Evolutionary conservation across 2,329 filamentous ascomycete species (phyloP).

Genomic region (Mycosphaerella sp.): DNA sequence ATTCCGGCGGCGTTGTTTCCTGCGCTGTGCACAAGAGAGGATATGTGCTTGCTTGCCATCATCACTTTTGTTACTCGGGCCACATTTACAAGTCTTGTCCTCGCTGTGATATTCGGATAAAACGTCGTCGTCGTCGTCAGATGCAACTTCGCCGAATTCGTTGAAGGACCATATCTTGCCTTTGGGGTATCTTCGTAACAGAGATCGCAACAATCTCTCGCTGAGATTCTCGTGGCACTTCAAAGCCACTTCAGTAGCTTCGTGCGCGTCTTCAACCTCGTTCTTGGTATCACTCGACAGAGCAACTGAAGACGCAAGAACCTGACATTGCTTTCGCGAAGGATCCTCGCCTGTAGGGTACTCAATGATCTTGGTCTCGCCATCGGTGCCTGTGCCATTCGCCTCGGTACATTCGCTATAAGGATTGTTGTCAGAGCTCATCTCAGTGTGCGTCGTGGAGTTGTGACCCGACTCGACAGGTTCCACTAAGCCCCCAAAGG

Average conservation of each 20-base stretch:
- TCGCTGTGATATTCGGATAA: slow-evolving; percentile 20
- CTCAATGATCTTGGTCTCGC: slow-evolving; percentile 15
- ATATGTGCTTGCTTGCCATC: slow-evolving; percentile 11
- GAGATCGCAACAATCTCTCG: slow-evolving; percentile 22
- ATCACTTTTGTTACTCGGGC: not conserved
- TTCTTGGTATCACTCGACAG: slow-evolving; percentile 2
- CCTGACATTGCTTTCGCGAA: slow-evolving; percentile 16
- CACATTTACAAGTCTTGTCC: slow-evolving; percentile 11
- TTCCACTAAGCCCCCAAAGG: slow-evolving; percentile 25
- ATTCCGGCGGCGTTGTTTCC: slow-evolving; percentile 26
- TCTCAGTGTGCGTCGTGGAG: slow-evolving; percentile 12
- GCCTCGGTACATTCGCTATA: slow-evolving; percentile 15
- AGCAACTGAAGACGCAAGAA: slow-evolving; percentile 21
- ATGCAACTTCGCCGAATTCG: slow-evolving; percentile 24
- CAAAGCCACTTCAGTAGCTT: slow-evolving; percentile 4
- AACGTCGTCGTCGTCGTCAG: slow-evolving; percentile 27
- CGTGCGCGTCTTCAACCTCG: slow-evolving; percentile 1
- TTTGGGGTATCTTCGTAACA: slow-evolving; percentile 29
- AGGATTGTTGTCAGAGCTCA: slow-evolving; percentile 15
- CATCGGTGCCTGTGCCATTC: slow-evolving; percentile 18
- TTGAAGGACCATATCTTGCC: slow-evolving; percentile 35
- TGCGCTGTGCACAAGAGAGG: slow-evolving; percentile 13
- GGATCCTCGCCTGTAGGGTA: slow-evolving; percentile 9
- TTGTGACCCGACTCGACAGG: slow-evolving; percentile 13
- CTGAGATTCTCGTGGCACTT: slow-evolving; percentile 18